A percentile compares a stretch with the other conserved stretches of the same genome.
Conservation (phyloP, 805 yeast species). For the Suhomyces xylopsoci region DNA sequence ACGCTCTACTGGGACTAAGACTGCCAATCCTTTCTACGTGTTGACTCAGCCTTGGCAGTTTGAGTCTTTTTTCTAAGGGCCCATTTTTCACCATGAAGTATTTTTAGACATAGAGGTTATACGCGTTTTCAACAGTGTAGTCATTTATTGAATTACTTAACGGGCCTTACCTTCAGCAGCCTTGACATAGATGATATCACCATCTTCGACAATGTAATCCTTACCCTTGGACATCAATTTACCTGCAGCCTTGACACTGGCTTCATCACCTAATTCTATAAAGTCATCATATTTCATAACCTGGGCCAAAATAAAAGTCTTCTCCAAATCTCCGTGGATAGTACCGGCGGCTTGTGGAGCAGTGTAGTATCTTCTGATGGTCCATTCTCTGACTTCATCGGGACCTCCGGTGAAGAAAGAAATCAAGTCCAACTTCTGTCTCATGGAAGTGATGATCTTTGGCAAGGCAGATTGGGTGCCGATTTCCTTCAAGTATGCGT, state of each 20-base stretch:
- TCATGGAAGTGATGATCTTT: slow-evolving; percentile 80
- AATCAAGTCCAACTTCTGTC: slow-evolving; percentile 78
- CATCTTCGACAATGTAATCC: slow-evolving; percentile 91
- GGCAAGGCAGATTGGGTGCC: slow-evolving; percentile 84
- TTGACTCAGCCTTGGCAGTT: background rate
- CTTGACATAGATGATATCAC: slow-evolving; percentile 87
- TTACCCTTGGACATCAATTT: slow-evolving; percentile 90
- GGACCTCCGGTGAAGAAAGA: slow-evolving; percentile 96
- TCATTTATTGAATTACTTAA: slow-evolving; percentile 18
- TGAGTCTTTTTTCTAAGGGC: background rate
- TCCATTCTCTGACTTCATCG: slow-evolving; percentile 98
- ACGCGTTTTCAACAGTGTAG: background rate
- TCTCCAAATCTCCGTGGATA: slow-evolving; percentile 92
- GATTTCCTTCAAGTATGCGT: slow-evolving; percentile 66
- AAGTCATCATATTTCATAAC: slow-evolving; percentile 84
- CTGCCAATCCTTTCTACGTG: background rate
- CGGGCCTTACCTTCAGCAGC: slow-evolving; percentile 88
- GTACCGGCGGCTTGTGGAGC: slow-evolving; percentile 99
- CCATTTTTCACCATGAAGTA: background rate
- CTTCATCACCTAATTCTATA: slow-evolving; percentile 71
- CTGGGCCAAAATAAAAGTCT: slow-evolving; percentile 91
- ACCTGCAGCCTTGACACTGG: slow-evolving; percentile 80
- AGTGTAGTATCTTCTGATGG: slow-evolving; percentile 83
- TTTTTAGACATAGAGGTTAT: background rate
- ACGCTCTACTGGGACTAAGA: too few species aligned